Evolutionary conservation across 495 filamentous ascomycete genomes (phyloP), one percentile per base, ranked within the genome.

Genomic region (Saxispiralis lemnorum): DNA sequence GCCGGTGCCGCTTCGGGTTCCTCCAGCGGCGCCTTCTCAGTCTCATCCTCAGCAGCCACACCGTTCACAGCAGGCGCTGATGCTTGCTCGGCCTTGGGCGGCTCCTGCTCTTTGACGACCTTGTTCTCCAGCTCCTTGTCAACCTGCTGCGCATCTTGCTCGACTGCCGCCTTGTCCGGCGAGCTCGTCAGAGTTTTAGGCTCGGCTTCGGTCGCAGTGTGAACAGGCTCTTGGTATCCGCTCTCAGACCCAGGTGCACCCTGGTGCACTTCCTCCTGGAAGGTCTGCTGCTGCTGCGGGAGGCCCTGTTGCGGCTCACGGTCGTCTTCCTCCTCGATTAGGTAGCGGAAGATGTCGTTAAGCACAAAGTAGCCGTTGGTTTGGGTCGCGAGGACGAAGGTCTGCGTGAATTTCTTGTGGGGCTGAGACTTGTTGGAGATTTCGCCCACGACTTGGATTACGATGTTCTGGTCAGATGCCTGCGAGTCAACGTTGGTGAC

Each of bases 401-500:
- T 95, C 69, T 97, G 89, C 11, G 83, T 76, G 53, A 96, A 97
- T 61, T 94, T 94, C 67, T 81, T 85, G 47, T 85, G 83, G 16
- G 85, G 82, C 45, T 76, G 75, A 15, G 73, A 75, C 61, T 89
- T 92, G 68, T 89, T 95, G 50, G 86, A 93, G 57, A 92, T 93
- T 63, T 96, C 87, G 49, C 89, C 89, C 56, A 97, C 94, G 46
- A 96, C 92, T 56, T 93, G 83, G 54, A 96, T 86, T 49, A 97
- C 74, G 53, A 97, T 96, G 59, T 84, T 86, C 20, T 83, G 73
- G 56, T 75, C 82, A 11, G 88, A 96, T 38, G 78, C 80, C 62
- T 97, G 89, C 18, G 86, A 85, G 63, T 97, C 89, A 53, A 97
- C 89, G 55, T 97, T 97, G 51, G 89, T 80, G 46, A 97, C 83